phyloP scores from a whole-genome alignment of 768 basidiomycete species.

The Nevesoporus exiguus region DNA sequence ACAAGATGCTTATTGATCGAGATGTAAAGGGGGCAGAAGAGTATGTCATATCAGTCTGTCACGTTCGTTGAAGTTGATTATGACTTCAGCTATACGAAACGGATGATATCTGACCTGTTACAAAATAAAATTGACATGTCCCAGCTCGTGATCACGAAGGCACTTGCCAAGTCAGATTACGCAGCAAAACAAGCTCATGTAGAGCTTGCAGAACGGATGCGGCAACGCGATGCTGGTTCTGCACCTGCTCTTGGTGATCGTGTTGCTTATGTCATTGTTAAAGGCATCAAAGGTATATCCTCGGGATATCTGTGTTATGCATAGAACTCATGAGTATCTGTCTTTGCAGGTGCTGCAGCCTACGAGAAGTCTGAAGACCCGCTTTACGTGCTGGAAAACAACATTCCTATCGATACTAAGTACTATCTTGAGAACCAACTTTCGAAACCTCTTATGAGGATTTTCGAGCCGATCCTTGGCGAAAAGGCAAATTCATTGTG shows the following conservation, averaged over 20 bases:
- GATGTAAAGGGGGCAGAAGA: slow-evolving; percentile 93
- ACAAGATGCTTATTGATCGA: slow-evolving; percentile 95
- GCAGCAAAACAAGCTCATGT: slow-evolving; percentile 94
- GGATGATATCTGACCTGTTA: slow-evolving; percentile 86
- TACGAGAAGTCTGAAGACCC: slow-evolving; percentile 99
- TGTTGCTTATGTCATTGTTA: slow-evolving; percentile 98
- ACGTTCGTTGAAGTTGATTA: slow-evolving; percentile 15
- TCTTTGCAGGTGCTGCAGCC: slow-evolving; percentile 78
- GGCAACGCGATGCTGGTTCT: slow-evolving; percentile 93
- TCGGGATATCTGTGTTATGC: background rate
- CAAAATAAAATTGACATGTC: slow-evolving; percentile 99
- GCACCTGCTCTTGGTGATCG: slow-evolving; percentile 98
- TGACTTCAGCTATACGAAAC: slow-evolving; percentile 80
- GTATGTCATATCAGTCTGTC: slow-evolving; percentile 42
- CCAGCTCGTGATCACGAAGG: slow-evolving; percentile 98
- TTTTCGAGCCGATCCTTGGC: slow-evolving; percentile 96
- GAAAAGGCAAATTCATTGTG: slow-evolving; percentile 83
- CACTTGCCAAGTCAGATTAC: slow-evolving; percentile 90
- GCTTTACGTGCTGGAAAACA: slow-evolving; percentile 95
- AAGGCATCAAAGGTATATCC: slow-evolving; percentile 82
- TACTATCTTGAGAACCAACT: slow-evolving; percentile 99
- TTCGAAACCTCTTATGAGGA: slow-evolving; percentile 93
- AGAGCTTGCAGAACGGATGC: slow-evolving; percentile 94
- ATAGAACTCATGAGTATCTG: background rate
- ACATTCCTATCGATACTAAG: slow-evolving; percentile 95